A percentile compares a stretch with the other conserved stretches of the same genome.
These are phyloP conservation scores for Exidia glandulosa DNA, from an alignment of 768 basidiomycete species.

Conservation along the genomic window DNA sequence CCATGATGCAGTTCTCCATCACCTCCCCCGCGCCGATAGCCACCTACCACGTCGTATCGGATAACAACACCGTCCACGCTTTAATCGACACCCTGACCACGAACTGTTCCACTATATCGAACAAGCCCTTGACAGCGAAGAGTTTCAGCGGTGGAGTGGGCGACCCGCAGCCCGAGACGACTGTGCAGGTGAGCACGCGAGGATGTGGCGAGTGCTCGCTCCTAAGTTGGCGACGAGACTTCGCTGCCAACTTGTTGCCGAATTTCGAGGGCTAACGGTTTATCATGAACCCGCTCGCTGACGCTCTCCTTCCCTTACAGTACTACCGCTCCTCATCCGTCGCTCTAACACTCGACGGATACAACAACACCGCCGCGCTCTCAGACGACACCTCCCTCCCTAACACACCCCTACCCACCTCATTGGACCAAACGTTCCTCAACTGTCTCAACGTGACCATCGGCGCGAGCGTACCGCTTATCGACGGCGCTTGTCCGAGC, in stretches of 20 bases:
- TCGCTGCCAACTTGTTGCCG: neutral
- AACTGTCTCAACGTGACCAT: constrained; percentile 55
- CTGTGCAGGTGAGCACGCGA: neutral
- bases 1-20: constrained; percentile 28
- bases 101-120: constrained; percentile 30
- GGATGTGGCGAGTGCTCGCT: neutral
- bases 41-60: constrained; percentile 36
- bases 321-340: constrained; percentile 61
- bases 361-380: constrained; percentile 50
- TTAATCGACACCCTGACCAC: constrained; percentile 31
- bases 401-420: constrained; percentile 39
- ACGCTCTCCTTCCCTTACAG: constrained; percentile 51
- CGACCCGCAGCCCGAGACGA: constrained; percentile 24
- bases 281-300: no score
- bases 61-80: constrained; percentile 34
- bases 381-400: constrained; percentile 27
- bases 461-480: constrained; percentile 43
- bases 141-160: constrained; percentile 21
- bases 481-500: constrained; percentile 35
- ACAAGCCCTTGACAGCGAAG: constrained; percentile 19
- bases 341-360: constrained; percentile 50
- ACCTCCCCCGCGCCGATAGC: constrained; percentile 26
- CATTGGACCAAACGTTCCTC: constrained; percentile 39
- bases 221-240: no score
- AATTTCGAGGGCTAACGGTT: no score